Percentiles rank a stretch among this genome's conserved stretches.
Evolutionary conservation across 1,284 basidiomycete species (phyloP).

Genomic region (Gomphus sp.): DNA sequence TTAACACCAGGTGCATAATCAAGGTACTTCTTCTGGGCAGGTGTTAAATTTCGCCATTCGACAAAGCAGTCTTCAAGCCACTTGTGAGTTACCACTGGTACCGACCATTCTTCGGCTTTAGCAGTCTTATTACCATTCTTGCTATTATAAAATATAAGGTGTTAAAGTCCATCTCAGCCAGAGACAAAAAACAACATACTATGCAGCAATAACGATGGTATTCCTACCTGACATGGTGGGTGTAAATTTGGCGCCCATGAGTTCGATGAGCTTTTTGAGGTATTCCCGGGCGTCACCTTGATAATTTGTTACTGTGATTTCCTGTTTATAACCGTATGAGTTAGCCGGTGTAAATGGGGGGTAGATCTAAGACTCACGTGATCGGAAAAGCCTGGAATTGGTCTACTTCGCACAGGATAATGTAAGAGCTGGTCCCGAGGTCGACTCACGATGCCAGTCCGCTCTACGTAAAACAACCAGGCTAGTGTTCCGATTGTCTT

Average conservation of each 20-base stretch:
- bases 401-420: slow-evolving; percentile 39
- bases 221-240: slow-evolving; percentile 70
- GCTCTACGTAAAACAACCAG: slow-evolving; percentile 76
- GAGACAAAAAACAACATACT: slow-evolving; percentile 36
- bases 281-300: slow-evolving; percentile 79
- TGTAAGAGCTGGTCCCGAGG: slow-evolving; percentile 61
- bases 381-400: slow-evolving; percentile 29
- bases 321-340: slow-evolving; percentile 32
- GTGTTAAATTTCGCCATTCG: slow-evolving; percentile 61
- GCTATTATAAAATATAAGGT: slow-evolving; percentile 26
- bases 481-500: slow-evolving; percentile 70
- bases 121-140: slow-evolving; percentile 62
- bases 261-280: slow-evolving; percentile 69
- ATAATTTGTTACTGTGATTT: slow-evolving; percentile 83
- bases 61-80: slow-evolving; percentile 87
- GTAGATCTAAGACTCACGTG: slow-evolving; percentile 24
- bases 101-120: slow-evolving; percentile 71
- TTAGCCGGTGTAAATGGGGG: background rate
- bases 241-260: slow-evolving; percentile 75
- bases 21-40: slow-evolving; percentile 55
- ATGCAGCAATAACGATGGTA: slow-evolving; percentile 76
- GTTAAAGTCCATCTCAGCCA: background rate
- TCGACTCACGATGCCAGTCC: slow-evolving; percentile 47
- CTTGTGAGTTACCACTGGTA: slow-evolving; percentile 79
- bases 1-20: slow-evolving; percentile 58